Conservation (phyloP, 2,329 filamentous ascomycete species). For the Xylaria sp. region DNA sequence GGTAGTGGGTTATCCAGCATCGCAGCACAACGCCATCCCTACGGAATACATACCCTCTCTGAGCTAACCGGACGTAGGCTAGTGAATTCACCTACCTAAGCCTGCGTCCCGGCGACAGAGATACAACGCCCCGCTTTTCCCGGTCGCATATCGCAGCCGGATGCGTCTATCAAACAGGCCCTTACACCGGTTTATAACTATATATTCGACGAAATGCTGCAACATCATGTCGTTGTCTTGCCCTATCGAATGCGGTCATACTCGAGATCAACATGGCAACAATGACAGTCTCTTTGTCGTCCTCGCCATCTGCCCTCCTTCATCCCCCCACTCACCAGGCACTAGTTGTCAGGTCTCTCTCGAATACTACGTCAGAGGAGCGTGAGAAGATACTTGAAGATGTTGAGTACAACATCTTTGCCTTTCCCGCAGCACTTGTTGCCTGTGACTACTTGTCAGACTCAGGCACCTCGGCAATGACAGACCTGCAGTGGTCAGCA, state of each 20-base stretch:
- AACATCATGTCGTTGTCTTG: no score
- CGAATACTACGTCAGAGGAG: slow-evolving; percentile 4
- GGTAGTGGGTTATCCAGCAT: not conserved
- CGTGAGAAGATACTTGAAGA: slow-evolving; percentile 14
- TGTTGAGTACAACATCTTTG: slow-evolving; percentile 19
- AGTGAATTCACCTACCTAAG: no score
- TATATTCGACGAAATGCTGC: no score
- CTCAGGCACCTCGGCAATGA: slow-evolving; percentile 28
- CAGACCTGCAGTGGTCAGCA: slow-evolving; percentile 27
- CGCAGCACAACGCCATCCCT: not conserved
- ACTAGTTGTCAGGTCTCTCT: slow-evolving; percentile 11
- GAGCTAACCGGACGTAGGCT: no score
- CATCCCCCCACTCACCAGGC: slow-evolving; percentile 13
- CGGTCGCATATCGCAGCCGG: no score
- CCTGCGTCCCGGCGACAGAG: no score
- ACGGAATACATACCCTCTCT: no score
- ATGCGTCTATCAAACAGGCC: no score
- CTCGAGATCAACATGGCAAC: not conserved
- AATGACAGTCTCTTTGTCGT: slow-evolving; percentile 2
- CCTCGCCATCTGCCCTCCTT: slow-evolving; percentile 1
- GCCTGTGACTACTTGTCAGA: slow-evolving; percentile 26
- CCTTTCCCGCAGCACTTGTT: slow-evolving; percentile 21
- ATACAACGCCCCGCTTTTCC: no score
- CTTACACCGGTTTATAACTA: no score
- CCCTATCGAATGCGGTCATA: no score